phyloP scores from a whole-genome alignment of 352 stramenopile species.

The Nothophytophthora sp. region DNA sequence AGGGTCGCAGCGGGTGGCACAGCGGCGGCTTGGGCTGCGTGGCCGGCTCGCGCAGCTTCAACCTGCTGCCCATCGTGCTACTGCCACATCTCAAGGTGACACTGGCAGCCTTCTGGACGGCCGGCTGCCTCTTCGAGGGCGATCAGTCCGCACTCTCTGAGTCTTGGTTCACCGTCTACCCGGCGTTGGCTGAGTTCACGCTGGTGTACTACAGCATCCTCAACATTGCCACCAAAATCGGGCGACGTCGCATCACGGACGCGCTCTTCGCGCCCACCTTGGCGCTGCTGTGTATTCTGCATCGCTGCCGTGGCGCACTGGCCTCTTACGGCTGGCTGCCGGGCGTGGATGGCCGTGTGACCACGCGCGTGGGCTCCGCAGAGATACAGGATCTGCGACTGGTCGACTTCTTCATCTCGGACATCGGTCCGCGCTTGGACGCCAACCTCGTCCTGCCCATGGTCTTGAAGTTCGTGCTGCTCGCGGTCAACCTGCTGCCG shows the following conservation, averaged over 20 bases:
- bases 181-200: constrained; percentile 32
- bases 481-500: constrained; percentile 37
- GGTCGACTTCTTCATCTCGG: constrained; percentile 38
- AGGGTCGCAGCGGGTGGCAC: constrained; percentile 19
- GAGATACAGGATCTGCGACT: constrained; percentile 31
- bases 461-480: constrained; percentile 42
- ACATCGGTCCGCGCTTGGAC: constrained; percentile 27
- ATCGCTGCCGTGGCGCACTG: constrained; percentile 26
- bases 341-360: constrained; percentile 35
- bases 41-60: constrained; percentile 35
- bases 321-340: constrained; percentile 6
- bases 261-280: constrained; percentile 39
- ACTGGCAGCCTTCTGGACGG: constrained; percentile 40
- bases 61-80: constrained; percentile 44
- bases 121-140: constrained; percentile 47
- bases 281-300: constrained; percentile 32
- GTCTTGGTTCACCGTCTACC: constrained; percentile 54
- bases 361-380: constrained; percentile 21
- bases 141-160: constrained; percentile 42
- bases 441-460: constrained; percentile 36
- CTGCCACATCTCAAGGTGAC: constrained; percentile 41
- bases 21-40: constrained; percentile 40
- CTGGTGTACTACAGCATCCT: constrained; percentile 48
- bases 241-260: constrained; percentile 34
- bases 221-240: constrained; percentile 43